Base-by-base conservation (phyloP, 805 yeast genomes). In the Saccharomycodes ludwigii region DNA sequence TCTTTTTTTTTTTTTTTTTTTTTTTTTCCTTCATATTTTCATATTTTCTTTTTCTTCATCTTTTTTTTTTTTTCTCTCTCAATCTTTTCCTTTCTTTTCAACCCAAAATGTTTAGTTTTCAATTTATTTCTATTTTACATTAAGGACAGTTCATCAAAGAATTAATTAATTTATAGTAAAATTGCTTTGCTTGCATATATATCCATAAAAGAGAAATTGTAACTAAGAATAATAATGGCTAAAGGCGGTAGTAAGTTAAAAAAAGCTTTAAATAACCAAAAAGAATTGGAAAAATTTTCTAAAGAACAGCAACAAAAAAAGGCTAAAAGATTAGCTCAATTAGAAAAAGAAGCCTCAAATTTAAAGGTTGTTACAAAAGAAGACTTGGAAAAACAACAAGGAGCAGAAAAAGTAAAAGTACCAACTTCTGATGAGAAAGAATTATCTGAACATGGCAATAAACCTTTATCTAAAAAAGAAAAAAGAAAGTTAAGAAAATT, bases 391-490 rank as follows among this genome's bases (percentile, higher is more conserved):
- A 33, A 31, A 21, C 29, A 19, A 40, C 27, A 43, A 34, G 37
- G 35, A 7, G 40, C 36, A 28, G 43, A 35, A 32, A 42, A 36
- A 35, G 20, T 10, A 31, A 34, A 22, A 27, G 36, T 28, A 15
- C 30, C 27, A 12, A 16, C 25, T 18, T 30, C 18, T 14, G 33
- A 39, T 12, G 39, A 37, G 9, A 34, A 29, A n/a, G 38, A 36
- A 29, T 44, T 46, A 8, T 59, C 50, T 29, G 68, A 54, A 17
- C 70, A 69, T 36, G 58, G 73, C 40, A 65, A 73, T 40, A 48
- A 53, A 16, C 58, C 65, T 13, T 59, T 76, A 35, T 74, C 82
- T 29, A 75, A 71, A 55, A 77, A 74, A 44, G 80, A 74, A 31
- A 66, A 64, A 49, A 70, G 80, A 59, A 60, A 65, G 45, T 56